Base-by-base conservation (phyloP, 371 early-diverging fungal genomes). In the Homolaphlyctis polyrhiza region DNA sequence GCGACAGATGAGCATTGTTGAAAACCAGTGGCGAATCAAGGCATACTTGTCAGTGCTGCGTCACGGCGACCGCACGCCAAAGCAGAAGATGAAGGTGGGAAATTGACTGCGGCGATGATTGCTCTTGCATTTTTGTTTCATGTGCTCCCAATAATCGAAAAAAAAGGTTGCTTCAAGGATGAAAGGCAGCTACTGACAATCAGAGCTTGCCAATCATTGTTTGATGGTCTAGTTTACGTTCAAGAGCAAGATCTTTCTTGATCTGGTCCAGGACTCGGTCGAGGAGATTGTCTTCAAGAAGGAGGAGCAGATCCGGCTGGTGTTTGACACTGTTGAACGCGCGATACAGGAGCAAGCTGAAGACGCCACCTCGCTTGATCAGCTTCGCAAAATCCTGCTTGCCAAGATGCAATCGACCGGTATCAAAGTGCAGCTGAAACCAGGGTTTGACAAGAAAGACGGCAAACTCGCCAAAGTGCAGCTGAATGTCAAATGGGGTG, bases 21-120 rank as follows among this genome's bases (percentile, higher is more conserved):
- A 85, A 21, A 87, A 84, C 65, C 87, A 90, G n/a, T 96, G 97
- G 97, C 78, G 85, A 50, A 78, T 98, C 50, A 96, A 96, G 75
- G 93, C 91, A 4, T 94, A 93, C 70, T 78, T 96, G 0, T 90
- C 90, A 1, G 94, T 96, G 0, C 87, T 95, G 63, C 86, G 98
- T 29, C 98, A 98, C 68, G 97, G 89, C 13, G 98, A 98, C 67
- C 84, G 98, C 59, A 98, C 98, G 14, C 98, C 98, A 28, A 98
- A 98, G 77, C 94, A 96, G 66, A 98, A 98, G 69, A 76, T 89
- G 64, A 98, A 98, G 75, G 89, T 91, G 52, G 68, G 81, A 1
- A 78, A 18, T 51, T n/a, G 23, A n/a, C 23, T 27, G 35, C 33
- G 57, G 14, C 30, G 14, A 29, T 16, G 34, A 21, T 29, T 16